These are phyloP conservation scores for Candida glaebosa DNA, from an alignment of 805 yeast species.

Conservation along the genomic window DNA sequence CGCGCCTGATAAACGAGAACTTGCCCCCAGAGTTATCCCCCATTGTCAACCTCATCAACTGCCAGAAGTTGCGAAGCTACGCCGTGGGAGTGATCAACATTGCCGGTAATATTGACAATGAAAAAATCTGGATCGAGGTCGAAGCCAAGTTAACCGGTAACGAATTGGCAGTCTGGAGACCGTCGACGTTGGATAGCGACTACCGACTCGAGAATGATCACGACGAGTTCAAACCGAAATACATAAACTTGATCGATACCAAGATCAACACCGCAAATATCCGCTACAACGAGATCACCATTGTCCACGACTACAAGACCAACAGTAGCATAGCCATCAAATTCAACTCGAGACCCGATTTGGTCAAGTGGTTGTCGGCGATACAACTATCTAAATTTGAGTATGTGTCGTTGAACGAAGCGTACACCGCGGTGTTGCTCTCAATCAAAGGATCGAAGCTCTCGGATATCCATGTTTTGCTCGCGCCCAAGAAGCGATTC, in stretches of 20 bases:
- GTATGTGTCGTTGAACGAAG: slow-evolving; percentile 52
- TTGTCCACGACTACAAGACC: slow-evolving; percentile 27
- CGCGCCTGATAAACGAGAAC: slow-evolving; percentile 18
- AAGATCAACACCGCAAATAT: slow-evolving; percentile 11
- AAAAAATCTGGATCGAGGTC: slow-evolving; percentile 29
- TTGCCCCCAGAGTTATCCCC: slow-evolving; percentile 69
- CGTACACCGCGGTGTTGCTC: slow-evolving; percentile 62
- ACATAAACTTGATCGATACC: slow-evolving; percentile 50
- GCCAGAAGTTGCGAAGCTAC: slow-evolving; percentile 69
- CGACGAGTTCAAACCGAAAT: slow-evolving; percentile 46
- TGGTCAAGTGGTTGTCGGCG: slow-evolving; percentile 43
- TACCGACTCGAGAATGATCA: slow-evolving; percentile 21
- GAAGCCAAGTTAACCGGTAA: slow-evolving; percentile 48
- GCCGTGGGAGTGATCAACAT: slow-evolving; percentile 47
- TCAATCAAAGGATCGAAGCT: slow-evolving; percentile 55
- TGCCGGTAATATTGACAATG: slow-evolving; percentile 16
- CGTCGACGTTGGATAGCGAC: slow-evolving; percentile 24
- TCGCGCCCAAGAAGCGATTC: slow-evolving; percentile 47
- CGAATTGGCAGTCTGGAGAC: slow-evolving; percentile 49
- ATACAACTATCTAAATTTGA: slow-evolving; percentile 56
- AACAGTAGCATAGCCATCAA: slow-evolving; percentile 22
- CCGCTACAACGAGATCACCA: slow-evolving; percentile 17
- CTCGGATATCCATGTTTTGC: slow-evolving; percentile 55
- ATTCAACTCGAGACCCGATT: slow-evolving; percentile 19
- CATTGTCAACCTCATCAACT: slow-evolving; percentile 61